Percentiles rank a stretch among this genome's conserved stretches.
These are phyloP conservation scores for Haplosporangium sp. DNA, from an alignment of 371 early-diverging fungal species.

Conservation along the genomic window DNA sequence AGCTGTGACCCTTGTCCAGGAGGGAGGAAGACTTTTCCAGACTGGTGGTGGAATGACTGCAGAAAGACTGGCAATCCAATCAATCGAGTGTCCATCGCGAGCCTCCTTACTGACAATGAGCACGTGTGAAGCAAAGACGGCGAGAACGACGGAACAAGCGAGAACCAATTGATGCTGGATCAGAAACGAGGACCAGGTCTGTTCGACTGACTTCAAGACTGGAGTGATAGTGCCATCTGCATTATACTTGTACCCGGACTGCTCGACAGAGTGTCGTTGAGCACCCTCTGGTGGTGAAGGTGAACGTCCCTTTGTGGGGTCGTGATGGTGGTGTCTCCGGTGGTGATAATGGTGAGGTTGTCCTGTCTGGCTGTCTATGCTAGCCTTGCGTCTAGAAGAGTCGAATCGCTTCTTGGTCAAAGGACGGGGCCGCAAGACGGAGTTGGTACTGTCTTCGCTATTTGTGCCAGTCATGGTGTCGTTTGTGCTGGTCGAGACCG, in stretches of 20 bases:
- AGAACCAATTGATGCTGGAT: constrained; percentile 45
- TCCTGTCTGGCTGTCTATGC: constrained; percentile 32
- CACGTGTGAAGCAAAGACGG: constrained; percentile 22
- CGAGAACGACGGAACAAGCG: constrained; percentile 29
- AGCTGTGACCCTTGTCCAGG: constrained; percentile 23
- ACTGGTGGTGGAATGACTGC: constrained; percentile 48
- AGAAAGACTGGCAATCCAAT: constrained; percentile 27
- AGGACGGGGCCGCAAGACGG: constrained; percentile 7
- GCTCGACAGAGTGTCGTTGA: neutral
- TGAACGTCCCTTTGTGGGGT: constrained; percentile 36
- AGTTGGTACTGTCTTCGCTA: neutral
- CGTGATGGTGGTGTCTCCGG: constrained; percentile 35
- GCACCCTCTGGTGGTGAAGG: constrained; percentile 37
- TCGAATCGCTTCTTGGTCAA: constrained; percentile 20
- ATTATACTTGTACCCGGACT: constrained; percentile 5
- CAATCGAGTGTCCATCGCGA: constrained; percentile 28
- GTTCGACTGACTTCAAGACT: constrained; percentile 1
- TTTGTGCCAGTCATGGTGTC: neutral
- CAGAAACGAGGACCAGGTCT: constrained; percentile 39
- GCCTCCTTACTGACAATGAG: constrained; percentile 21
- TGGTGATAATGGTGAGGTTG: constrained; percentile 47
- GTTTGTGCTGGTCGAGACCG: neutral
- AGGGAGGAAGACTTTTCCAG: constrained; percentile 25
- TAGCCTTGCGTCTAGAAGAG: constrained; percentile 38
- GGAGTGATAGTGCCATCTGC: constrained; percentile 10